phyloP scores from a whole-genome alignment of 129 eudicot genomes.

The Lactuca saligna region DNA sequence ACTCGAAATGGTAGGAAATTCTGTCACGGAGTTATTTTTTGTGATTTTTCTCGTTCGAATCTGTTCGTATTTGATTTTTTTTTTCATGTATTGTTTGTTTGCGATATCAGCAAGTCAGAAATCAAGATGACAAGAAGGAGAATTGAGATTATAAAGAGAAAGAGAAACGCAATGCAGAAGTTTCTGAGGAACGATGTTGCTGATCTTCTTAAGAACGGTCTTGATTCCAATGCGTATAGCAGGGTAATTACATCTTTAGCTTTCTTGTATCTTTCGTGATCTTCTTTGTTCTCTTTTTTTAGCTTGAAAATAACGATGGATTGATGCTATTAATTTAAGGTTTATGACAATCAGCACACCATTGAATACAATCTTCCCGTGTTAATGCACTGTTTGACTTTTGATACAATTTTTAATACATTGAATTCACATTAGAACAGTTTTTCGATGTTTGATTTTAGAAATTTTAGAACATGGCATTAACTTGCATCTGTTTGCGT shows the following conservation, averaged over 20 bases:
- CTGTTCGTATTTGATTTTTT: not conserved
- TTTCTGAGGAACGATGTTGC: slow-evolving; percentile 71
- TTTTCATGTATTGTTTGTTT: slow-evolving; percentile 15
- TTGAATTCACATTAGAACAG: slow-evolving; percentile 2
- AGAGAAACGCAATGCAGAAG: slow-evolving; percentile 73
- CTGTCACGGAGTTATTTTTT: not conserved
- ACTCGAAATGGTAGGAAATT: slow-evolving; percentile 50
- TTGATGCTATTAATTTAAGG: not conserved
- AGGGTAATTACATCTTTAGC: slow-evolving; percentile 45
- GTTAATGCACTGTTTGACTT: not conserved
- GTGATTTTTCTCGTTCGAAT: not conserved
- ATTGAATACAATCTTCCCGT: not conserved
- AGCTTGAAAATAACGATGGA: not conserved
- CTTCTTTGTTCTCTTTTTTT: not conserved
- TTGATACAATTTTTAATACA: too few species aligned
- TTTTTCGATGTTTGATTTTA: not conserved
- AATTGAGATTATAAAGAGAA: slow-evolving; percentile 63
- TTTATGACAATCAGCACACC: not conserved
- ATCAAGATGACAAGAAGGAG: slow-evolving; percentile 52
- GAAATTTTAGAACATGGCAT: not conserved
- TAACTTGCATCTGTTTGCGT: slow-evolving; percentile 6
- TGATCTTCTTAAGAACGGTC: slow-evolving; percentile 68
- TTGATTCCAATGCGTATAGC: slow-evolving; percentile 65
- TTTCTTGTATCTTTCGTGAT: not conserved
- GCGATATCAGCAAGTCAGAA: slow-evolving; percentile 53